Evolutionary conservation across 2,329 filamentous ascomycete species (phyloP).

Genomic region (Chaetomium sp.): DNA sequence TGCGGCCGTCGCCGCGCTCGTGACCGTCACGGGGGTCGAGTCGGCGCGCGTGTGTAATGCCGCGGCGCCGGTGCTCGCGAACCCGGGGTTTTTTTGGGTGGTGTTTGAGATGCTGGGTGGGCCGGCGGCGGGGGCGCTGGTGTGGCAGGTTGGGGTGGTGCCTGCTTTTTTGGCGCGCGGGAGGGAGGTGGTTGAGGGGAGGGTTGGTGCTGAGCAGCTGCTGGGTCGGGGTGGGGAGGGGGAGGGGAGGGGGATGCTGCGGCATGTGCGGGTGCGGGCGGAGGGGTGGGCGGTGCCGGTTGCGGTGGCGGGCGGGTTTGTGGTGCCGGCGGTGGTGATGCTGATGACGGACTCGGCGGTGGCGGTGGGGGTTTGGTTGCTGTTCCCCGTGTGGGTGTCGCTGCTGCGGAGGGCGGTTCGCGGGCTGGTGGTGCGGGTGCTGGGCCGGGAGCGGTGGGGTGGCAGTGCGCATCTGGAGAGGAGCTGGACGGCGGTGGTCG

Average conservation of each 20-base stretch:
- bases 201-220: slow-evolving; percentile 50
- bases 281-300: slow-evolving; percentile 61
- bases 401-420: slow-evolving; percentile 45
- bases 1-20: slow-evolving; percentile 44
- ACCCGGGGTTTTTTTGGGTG: slow-evolving; percentile 47
- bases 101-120: slow-evolving; percentile 53
- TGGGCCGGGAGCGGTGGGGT: slow-evolving; percentile 18
- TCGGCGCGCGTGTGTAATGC: slow-evolving; percentile 48
- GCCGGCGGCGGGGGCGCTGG: slow-evolving; percentile 52
- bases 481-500: slow-evolving; percentile 42
- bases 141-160: slow-evolving; percentile 55
- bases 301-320: slow-evolving; percentile 51
- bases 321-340: slow-evolving; percentile 51
- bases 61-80: slow-evolving; percentile 38
- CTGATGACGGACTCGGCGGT: slow-evolving; percentile 49
- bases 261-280: slow-evolving; percentile 46
- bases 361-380: slow-evolving; percentile 51
- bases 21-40: slow-evolving; percentile 55
- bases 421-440: slow-evolving; percentile 33
- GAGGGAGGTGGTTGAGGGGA: slow-evolving; percentile 54
- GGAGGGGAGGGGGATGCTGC: slow-evolving; percentile 23
- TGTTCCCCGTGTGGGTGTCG: slow-evolving; percentile 55
- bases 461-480: slow-evolving; percentile 48
- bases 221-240: slow-evolving; percentile 26
- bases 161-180: slow-evolving; percentile 50